These are phyloP conservation scores for Trichoderma afroharzianum DNA, from an alignment of 2,329 filamentous ascomycete species.

Conservation along the genomic window DNA sequence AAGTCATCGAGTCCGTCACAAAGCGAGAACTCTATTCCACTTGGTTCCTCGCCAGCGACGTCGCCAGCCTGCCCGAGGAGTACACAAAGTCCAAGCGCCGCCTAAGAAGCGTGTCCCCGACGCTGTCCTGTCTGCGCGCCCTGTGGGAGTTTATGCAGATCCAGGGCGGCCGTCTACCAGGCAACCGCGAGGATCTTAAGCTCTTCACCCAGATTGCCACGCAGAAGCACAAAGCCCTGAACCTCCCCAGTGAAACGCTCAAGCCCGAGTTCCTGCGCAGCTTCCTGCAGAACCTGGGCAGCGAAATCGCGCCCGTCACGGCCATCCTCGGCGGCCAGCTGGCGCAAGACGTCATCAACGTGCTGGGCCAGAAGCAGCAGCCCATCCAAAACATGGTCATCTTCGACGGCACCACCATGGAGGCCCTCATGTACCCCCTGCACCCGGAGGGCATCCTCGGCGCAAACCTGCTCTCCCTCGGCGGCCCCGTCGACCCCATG, in stretches of 20 bases:
- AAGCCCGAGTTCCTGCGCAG: slow-evolving; percentile 69
- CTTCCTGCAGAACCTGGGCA: slow-evolving; percentile 82
- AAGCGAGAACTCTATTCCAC: slow-evolving; percentile 91
- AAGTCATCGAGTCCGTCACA: slow-evolving; percentile 78
- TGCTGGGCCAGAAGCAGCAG: slow-evolving; percentile 84
- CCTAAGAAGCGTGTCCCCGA: slow-evolving; percentile 71
- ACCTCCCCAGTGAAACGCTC: slow-evolving; percentile 64
- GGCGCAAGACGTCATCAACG: slow-evolving; percentile 96
- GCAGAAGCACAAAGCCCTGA: slow-evolving; percentile 71
- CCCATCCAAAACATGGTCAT: slow-evolving; percentile 93
- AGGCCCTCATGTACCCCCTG: slow-evolving; percentile 75
- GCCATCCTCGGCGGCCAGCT: slow-evolving; percentile 87
- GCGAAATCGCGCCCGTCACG: slow-evolving; percentile 80
- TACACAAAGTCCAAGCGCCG: slow-evolving; percentile 65
- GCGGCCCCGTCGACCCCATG: slow-evolving; percentile 18
- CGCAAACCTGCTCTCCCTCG: slow-evolving; percentile 40
- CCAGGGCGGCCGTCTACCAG: slow-evolving; percentile 51
- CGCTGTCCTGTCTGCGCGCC: slow-evolving; percentile 81
- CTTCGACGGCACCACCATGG: slow-evolving; percentile 80
- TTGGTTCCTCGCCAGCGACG: slow-evolving; percentile 76
- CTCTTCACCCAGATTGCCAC: slow-evolving; percentile 75
- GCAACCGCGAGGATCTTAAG: slow-evolving; percentile 63
- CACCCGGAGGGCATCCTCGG: slow-evolving; percentile 64
- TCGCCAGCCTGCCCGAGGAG: slow-evolving; percentile 67
- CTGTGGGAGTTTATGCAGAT: slow-evolving; percentile 75